phyloP scores from a whole-genome alignment of 108 stramenopile species.

The Skeletonema tropicum region DNA sequence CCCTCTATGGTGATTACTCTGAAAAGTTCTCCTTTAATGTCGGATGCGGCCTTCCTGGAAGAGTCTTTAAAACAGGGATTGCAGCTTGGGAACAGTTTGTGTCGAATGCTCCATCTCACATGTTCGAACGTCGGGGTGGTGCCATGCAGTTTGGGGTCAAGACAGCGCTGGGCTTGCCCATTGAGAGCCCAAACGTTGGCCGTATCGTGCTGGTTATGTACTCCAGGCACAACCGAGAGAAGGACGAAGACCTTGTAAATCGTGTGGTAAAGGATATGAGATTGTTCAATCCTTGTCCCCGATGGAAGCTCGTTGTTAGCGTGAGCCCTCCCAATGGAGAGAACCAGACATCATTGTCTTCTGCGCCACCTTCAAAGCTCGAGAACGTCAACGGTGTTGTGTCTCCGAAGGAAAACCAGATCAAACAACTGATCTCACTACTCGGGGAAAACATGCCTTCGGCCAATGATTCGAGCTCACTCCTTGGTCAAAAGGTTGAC shows the following conservation, averaged over 20 bases:
- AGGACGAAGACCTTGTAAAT: slow-evolving; percentile 70
- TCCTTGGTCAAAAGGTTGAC: slow-evolving; percentile 64
- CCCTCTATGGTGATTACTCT: slow-evolving; percentile 85
- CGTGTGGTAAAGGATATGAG: slow-evolving; percentile 77
- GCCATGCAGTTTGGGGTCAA: slow-evolving; percentile 86
- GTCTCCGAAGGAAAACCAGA: slow-evolving; percentile 15
- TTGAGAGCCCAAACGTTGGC: slow-evolving; percentile 85
- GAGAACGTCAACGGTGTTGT: background rate
- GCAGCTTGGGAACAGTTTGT: slow-evolving; percentile 84
- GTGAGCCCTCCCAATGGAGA: background rate
- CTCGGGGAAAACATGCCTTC: slow-evolving; percentile 83
- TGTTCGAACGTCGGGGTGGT: slow-evolving; percentile 87
- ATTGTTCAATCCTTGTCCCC: slow-evolving; percentile 80
- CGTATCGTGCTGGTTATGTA: slow-evolving; percentile 82
- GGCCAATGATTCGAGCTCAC: slow-evolving; percentile 57
- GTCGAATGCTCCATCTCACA: slow-evolving; percentile 63
- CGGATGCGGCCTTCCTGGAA: slow-evolving; percentile 86
- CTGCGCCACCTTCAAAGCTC: slow-evolving; percentile 6
- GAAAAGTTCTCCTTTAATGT: slow-evolving; percentile 86
- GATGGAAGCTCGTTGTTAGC: slow-evolving; percentile 86
- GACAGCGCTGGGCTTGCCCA: slow-evolving; percentile 84
- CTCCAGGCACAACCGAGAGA: slow-evolving; percentile 69
- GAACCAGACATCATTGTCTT: slow-evolving; percentile 1
- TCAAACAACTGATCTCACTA: slow-evolving; percentile 46
- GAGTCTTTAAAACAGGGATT: slow-evolving; percentile 66